Conservation (phyloP, 2,329 filamentous ascomycete genomes). For the Pseudogymnoascus sp. region DNA sequence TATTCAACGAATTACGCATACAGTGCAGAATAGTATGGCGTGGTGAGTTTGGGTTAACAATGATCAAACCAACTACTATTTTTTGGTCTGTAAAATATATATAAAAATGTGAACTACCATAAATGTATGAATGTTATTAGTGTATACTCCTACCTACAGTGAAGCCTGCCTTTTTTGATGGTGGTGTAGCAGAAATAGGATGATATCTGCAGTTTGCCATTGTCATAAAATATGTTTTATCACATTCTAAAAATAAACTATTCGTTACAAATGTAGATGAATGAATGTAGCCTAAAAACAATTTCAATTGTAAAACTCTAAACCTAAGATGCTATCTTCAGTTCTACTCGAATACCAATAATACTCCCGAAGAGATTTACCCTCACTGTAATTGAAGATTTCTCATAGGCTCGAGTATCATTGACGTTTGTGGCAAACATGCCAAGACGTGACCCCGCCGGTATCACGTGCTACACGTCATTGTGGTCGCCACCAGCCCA, state of each 20-base stretch:
- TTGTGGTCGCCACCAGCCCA: background rate
- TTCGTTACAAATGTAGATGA: background rate
- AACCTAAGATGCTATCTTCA: background rate
- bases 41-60: background rate
- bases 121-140: background rate
- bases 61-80: background rate
- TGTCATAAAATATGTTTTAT: background rate
- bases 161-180: background rate
- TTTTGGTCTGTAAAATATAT: background rate
- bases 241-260: background rate
- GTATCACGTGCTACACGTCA: constrained; percentile 3
- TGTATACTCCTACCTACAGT: background rate
- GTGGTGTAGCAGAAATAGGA: background rate
- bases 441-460: background rate
- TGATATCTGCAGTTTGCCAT: background rate
- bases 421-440: background rate
- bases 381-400: background rate
- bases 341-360: background rate
- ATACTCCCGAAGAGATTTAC: background rate
- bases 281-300: background rate
- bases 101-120: background rate
- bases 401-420: background rate
- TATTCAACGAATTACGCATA: background rate
- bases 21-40: background rate
- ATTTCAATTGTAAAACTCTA: background rate